A percentile compares a stretch with the other conserved stretches of the same genome.
Evolutionary conservation across 768 basidiomycete species (phyloP).

Genomic region (Gloeostereum incarnatum): DNA sequence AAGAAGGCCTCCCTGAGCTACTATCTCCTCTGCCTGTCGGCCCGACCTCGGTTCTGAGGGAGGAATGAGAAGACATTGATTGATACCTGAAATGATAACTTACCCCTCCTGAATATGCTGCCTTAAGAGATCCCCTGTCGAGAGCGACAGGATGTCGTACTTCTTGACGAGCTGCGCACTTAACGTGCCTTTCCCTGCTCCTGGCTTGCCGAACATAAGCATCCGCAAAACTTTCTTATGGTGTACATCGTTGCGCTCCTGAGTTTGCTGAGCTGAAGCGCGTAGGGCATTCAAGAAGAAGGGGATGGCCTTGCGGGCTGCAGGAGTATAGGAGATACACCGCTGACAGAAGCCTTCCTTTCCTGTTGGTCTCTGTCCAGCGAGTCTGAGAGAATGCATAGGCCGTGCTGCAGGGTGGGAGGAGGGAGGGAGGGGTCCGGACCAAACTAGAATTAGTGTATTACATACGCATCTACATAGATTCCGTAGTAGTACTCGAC

Average conservation of each 20-base stretch:
- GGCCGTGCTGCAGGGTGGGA: too few relatives aligned
- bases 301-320: slow-evolving; percentile 41
- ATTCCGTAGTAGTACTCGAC: too few relatives aligned
- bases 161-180: slow-evolving; percentile 66
- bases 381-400: too few relatives aligned
- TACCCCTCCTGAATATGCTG: slow-evolving; percentile 70
- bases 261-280: slow-evolving; percentile 15
- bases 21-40: slow-evolving; percentile 65
- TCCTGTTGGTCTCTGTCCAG: too few relatives aligned
- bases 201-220: slow-evolving; percentile 78
- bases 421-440: too few relatives aligned
- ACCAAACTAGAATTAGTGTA: too few relatives aligned
- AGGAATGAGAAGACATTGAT: not conserved
- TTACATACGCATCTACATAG: too few relatives aligned
- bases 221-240: slow-evolving; percentile 40
- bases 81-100: slow-evolving; percentile 8
- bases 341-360: too few relatives aligned
- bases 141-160: slow-evolving; percentile 70
- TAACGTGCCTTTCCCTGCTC: slow-evolving; percentile 81
- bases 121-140: slow-evolving; percentile 79
- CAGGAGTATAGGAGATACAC: too few relatives aligned
- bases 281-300: slow-evolving; percentile 38
- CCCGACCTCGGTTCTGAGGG: slow-evolving; percentile 57
- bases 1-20: slow-evolving; percentile 69
- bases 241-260: slow-evolving; percentile 21